A percentile compares a stretch with the other conserved stretches of the same genome.
phyloP scores from a whole-genome alignment of 2,329 filamentous ascomycete genomes.

The Colletotrichum truncatum region DNA sequence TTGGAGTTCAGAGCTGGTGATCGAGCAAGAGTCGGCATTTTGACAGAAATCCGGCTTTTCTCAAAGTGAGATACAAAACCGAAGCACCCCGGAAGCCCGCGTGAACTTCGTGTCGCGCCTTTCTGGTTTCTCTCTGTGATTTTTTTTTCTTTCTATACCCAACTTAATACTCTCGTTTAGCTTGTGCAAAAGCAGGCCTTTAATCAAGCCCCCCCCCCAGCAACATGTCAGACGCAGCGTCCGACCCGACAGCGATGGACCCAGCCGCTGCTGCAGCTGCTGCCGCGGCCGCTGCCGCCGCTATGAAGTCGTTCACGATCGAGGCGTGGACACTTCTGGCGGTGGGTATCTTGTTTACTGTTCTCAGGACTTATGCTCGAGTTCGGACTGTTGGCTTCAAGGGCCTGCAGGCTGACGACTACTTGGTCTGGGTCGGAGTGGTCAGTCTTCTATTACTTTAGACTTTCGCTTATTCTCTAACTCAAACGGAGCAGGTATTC shows the following conservation, averaged over 20 bases:
- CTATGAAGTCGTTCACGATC: slow-evolving; percentile 40
- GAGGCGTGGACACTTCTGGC: slow-evolving; percentile 46
- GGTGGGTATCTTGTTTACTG: slow-evolving; percentile 43
- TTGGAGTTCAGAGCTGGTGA: neutral
- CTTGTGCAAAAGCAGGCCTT: neutral
- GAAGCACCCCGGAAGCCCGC: neutral
- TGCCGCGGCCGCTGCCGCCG: slow-evolving; percentile 34
- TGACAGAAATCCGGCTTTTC: neutral
- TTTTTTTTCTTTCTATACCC: neutral
- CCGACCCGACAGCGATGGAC: neutral
- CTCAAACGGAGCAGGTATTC: slow-evolving; percentile 48
- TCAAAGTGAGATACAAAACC: neutral
- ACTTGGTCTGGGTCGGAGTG: slow-evolving; percentile 44
- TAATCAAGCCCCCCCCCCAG: neutral
- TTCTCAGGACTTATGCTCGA: slow-evolving; percentile 46
- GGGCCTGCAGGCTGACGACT: slow-evolving; percentile 45
- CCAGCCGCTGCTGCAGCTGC: slow-evolving; percentile 34
- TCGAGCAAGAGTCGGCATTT: neutral
- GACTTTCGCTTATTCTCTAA: neutral
- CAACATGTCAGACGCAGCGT: neutral
- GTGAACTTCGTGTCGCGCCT: neutral
- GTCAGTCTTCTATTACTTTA: slow-evolving; percentile 43
- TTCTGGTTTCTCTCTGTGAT: neutral
- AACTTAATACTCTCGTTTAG: neutral
- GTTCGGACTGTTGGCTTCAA: slow-evolving; percentile 41